Conservation (phyloP, 202 grass and related monocot genomes). For the Schoenoplectus tabernaemontani region DNA sequence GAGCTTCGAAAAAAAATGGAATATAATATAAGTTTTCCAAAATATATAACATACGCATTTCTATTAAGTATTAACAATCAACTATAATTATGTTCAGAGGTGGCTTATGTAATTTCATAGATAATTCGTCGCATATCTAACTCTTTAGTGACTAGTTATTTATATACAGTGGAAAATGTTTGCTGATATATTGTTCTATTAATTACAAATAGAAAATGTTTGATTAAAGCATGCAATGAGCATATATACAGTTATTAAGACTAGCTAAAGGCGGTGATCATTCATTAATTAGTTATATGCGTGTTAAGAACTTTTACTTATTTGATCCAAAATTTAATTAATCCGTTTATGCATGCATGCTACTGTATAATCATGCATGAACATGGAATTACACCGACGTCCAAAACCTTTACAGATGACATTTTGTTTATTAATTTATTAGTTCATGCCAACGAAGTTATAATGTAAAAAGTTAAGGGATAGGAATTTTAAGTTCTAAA, state of each 20-base stretch:
- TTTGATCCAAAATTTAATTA: background rate
- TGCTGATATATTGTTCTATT: too few species aligned
- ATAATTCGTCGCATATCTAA: background rate
- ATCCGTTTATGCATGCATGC: conserved; percentile 7
- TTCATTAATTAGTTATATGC: background rate
- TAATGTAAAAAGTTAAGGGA: background rate
- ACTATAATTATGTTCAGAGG: background rate
- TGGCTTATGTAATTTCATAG: background rate
- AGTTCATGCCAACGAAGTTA: background rate
- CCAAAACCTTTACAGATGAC: background rate
- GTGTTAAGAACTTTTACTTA: background rate
- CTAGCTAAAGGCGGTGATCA: background rate
- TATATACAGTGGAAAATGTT: too few species aligned
- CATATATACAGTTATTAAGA: background rate
- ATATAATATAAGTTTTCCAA: background rate
- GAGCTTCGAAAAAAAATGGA: too few species aligned
- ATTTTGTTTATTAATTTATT: background rate
- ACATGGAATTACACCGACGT: background rate
- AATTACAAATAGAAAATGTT: too few species aligned
- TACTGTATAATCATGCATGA: conserved; percentile 11
- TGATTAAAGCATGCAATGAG: background rate
- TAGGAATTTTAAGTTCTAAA: background rate
- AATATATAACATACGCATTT: background rate
- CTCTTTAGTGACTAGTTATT: background rate
- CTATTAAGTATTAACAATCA: background rate